These are phyloP conservation scores for Aspergillus sclerotialis DNA, from an alignment of 2,329 filamentous ascomycete genomes.

Conservation along the genomic window DNA sequence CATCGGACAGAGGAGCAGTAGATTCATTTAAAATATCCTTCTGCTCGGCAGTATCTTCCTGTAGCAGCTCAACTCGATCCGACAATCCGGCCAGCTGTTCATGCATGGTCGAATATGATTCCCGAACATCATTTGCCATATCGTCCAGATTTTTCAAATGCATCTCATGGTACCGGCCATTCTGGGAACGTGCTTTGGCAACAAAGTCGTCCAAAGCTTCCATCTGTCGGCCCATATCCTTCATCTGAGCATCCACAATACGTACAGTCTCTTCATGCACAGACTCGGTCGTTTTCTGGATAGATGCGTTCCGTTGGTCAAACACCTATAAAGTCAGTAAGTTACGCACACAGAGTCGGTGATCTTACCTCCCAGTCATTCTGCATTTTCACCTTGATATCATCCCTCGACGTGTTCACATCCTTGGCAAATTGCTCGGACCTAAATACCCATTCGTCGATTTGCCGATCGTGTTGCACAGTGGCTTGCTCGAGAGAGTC, in stretches of 20 bases:
- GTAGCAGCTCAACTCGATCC: slow-evolving; percentile 61
- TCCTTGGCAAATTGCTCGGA: slow-evolving; percentile 64
- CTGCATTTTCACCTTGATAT: slow-evolving; percentile 73
- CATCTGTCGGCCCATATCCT: slow-evolving; percentile 82
- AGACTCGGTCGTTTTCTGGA: slow-evolving; percentile 74
- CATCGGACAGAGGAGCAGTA: slow-evolving; percentile 52
- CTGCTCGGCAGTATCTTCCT: slow-evolving; percentile 58
- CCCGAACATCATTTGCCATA: slow-evolving; percentile 62
- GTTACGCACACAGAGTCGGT: not conserved
- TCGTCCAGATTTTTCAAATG: slow-evolving; percentile 60
- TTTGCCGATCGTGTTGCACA: slow-evolving; percentile 59
- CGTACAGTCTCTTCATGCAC: slow-evolving; percentile 86
- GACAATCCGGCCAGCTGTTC: slow-evolving; percentile 63
- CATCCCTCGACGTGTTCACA: slow-evolving; percentile 66
- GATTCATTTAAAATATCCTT: slow-evolving; percentile 52
- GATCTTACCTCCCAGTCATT: slow-evolving; percentile 71
- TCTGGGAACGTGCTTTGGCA: slow-evolving; percentile 70
- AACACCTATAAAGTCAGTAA: slow-evolving; percentile 49
- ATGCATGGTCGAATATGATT: slow-evolving; percentile 65
- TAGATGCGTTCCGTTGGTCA: slow-evolving; percentile 71
- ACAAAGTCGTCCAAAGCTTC: slow-evolving; percentile 86
- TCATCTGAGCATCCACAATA: slow-evolving; percentile 83
- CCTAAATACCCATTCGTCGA: slow-evolving; percentile 66
- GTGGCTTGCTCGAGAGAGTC: slow-evolving; percentile 60
- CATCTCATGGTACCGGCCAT: slow-evolving; percentile 65